Base-by-base conservation (phyloP, 1,139 yeast genomes). In the Geotrichum bryndzae region DNA sequence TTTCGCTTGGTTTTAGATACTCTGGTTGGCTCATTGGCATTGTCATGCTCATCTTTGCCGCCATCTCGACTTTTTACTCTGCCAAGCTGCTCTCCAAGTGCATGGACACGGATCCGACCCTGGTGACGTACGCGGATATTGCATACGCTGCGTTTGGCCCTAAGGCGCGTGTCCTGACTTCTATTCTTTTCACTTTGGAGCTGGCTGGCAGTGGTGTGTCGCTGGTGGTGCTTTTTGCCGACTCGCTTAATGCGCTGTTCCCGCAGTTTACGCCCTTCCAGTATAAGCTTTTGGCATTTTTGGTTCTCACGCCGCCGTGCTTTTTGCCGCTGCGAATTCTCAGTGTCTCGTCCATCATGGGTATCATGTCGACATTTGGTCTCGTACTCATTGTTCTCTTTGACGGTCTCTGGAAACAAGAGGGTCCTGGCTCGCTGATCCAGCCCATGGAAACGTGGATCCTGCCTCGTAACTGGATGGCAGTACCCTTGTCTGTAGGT, bases 121-220 rank as follows among this genome's bases (percentile, higher is more conserved):
- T 92, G 66, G 86, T 86, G 82, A 89, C 97, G 0, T 92, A 91
- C 73, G 96, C 96, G 5, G 97, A 91, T 73, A 78, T 89, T 67
- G 95, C 92, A 8, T 86, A 82, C 68, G 91, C 89, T 4, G 86
- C 94, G 0, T 88, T 85, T 72, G 89, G 88, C 0, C 69, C 81
- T 5, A 77, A 75, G 52, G 88, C 86, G 1, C 77, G 89, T 63
- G 75, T 86, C 1, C 72, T 87, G 48, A 88, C 90, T 23, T 90
- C 96, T 0, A 65, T 82, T 3, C 75, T 90, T 8, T 91, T 92
- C 71, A 82, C 92, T 0, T 67, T 89, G 61, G 98, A 92, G 72
- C 79, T 92, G 50, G 69, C 85, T 58, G 96, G 96, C 0, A 90
- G 95, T 3, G 84, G 90, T 56, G 83, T 90, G 15, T 84, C 96